Base-by-base conservation (phyloP, 1,284 basidiomycete genomes). In the Austroboletus novae-zelandiae region DNA sequence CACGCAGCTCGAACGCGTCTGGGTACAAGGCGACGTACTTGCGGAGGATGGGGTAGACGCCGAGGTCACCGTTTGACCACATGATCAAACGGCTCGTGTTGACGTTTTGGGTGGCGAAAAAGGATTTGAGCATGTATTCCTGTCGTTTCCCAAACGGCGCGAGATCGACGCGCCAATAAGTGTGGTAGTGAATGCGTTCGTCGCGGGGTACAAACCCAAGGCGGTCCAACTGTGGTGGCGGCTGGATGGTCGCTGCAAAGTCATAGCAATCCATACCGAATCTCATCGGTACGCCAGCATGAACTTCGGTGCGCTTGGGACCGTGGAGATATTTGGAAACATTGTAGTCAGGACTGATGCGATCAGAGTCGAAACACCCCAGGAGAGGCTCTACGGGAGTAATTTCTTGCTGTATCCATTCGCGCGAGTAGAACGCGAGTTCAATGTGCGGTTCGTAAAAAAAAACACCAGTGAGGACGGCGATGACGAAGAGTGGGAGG, bases 111-210 rank as follows among this genome's bases (percentile, higher is more conserved):
- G 93, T 96, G 2, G 91, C 89, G 57, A 97, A 89, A 67, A 94
- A 94, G 0, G 90, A 91, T 62, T 90, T 86, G 61, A 98, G 78
- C 75, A 94, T 90, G 73, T 84, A 86, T 60, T 91, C 87, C 65
- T 97, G 94, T 20, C 94, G 78, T 50, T 80, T 76, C 4, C 77
- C 83, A 60, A 97, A 92, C 1, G 84, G 74, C 1, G 83, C 81
- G 34, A 97, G 81, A 71, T 97, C 94, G 49, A 79, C 79, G 15
- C 93, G 79, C 93, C 94, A 96, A 66, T 95, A 96, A 2, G 91
- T 86, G 69, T 97, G 94, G 64, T 83, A 94, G 45, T 82, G 77
- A 9, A 79, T 78, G 23, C 79, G 74, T 48, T 80, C 73, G 40
- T 78, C 73, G 11, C 68, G 57, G 3, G 64, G 56, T 15, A 60